A percentile compares a stretch with the other conserved stretches of the same genome.
Conservation (phyloP, 1,284 basidiomycete genomes). For the Heterobasidion irregulare region DNA sequence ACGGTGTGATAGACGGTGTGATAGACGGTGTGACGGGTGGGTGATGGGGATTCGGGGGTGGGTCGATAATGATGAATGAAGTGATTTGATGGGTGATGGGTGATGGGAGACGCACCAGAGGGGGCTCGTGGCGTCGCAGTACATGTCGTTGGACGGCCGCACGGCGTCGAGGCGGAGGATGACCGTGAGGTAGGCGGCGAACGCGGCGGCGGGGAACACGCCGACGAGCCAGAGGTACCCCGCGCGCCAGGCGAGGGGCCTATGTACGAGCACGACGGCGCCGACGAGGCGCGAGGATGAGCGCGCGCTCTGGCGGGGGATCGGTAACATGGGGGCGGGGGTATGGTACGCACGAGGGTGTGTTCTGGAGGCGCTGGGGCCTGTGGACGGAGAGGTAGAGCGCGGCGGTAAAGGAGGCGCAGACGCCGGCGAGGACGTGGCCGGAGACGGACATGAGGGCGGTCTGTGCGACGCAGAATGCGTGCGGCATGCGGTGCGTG, state of each 20-base stretch:
- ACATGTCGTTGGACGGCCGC: slow-evolving; percentile 37
- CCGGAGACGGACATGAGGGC: slow-evolving; percentile 35
- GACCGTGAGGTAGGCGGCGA: slow-evolving; percentile 33
- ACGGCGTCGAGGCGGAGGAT: slow-evolving; percentile 35
- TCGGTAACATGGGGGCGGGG: slow-evolving; percentile 4
- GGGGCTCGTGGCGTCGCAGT: slow-evolving; percentile 46
- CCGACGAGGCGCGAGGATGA: slow-evolving; percentile 20
- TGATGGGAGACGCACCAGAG: slow-evolving; percentile 32
- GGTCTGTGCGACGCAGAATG: slow-evolving; percentile 49
- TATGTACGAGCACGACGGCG: slow-evolving; percentile 10
- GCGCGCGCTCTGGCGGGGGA: slow-evolving; percentile 17
- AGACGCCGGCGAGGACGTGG: slow-evolving; percentile 42
- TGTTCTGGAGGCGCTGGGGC: slow-evolving; percentile 3
- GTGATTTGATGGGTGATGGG: no score
- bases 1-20: no score
- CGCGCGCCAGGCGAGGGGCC: slow-evolving; percentile 23
- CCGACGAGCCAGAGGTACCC: slow-evolving; percentile 32
- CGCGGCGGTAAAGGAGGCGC: slow-evolving; percentile 39
- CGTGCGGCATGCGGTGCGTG: slow-evolving; percentile 43
- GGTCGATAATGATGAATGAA: slow-evolving; percentile 14
- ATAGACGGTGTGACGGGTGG: no score
- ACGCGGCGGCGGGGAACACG: slow-evolving; percentile 38
- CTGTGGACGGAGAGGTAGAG: slow-evolving; percentile 34
- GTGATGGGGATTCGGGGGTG: not conserved
- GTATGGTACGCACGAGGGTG: slow-evolving; percentile 28